Evolutionary conservation across 306 rosid genomes (phyloP), one percentile per base, ranked within the genome.

Genomic region (Cotoneaster glaucophyllus): DNA sequence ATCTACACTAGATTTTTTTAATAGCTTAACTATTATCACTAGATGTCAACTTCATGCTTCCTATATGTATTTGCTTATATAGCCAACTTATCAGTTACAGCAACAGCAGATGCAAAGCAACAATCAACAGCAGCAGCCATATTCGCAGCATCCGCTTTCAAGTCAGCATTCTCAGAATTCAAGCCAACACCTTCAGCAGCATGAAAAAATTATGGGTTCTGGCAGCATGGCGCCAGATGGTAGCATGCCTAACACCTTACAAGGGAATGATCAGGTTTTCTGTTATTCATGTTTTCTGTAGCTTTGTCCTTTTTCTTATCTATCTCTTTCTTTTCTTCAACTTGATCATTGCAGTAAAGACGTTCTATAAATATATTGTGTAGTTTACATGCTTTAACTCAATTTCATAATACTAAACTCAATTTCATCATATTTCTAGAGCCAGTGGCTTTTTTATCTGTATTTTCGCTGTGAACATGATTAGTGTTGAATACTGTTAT

Each of bases 181-280:
- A 37, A 80, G 68, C 74, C 80, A 78, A 26, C 81, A 74, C 73
- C 86, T 77, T 54, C 88, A 78, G 86, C 88, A 66, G 80, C 86
- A 78, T 78, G 92, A 75, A 67, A 87, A 85, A 79, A 44, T 82
- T 28, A 67, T 70, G 73, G 86, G 85, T 72, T 41, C 86, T 44
- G 82, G 86, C 57, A 77, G 78, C 71, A 24, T 78, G 21, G 58
- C 75, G 19, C 77, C 65, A 31, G 87, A 85, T 74, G 85, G 87
- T 64, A 70, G 73, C 79, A 74, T 80, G 62, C 75, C 90, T 68
- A 84, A 70, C 62, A 77, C 77, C 56, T 82, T 88, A 74, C 89
- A 82, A 78, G 88, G 85, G 84, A 82, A 82, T 77, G 87, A 84
- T 44, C 93, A 88, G 96, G 96, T 90, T 78, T 64, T 79, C 67